Evolutionary conservation across 2,329 filamentous ascomycete genomes (phyloP).

Genomic region (Exophiala calicioides): DNA sequence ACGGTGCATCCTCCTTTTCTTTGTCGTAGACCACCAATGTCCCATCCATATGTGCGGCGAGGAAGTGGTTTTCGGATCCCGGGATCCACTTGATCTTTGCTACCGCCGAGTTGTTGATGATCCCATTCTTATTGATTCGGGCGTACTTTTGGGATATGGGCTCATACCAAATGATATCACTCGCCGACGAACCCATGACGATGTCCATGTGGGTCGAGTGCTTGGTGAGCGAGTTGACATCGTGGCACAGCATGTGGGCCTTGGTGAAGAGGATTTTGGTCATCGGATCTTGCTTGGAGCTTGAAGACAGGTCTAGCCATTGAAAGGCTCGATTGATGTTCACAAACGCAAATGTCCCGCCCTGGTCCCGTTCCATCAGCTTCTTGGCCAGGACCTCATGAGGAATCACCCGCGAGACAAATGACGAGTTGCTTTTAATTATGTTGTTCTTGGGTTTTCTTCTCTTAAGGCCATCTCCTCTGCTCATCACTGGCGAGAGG

Average conservation of each 20-base stretch:
- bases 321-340: slow-evolving; percentile 96
- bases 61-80: slow-evolving; percentile 86
- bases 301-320: slow-evolving; percentile 86
- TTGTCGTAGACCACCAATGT: slow-evolving; percentile 94
- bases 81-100: slow-evolving; percentile 91
- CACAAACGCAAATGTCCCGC: slow-evolving; percentile 86
- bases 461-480: slow-evolving; percentile 70
- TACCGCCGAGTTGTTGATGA: slow-evolving; percentile 82
- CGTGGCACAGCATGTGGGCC: slow-evolving; percentile 91
- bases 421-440: slow-evolving; percentile 97
- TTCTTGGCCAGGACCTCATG: slow-evolving; percentile 80
- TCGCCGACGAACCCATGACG: slow-evolving; percentile 92
- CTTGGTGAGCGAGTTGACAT: slow-evolving; percentile 83
- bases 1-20: slow-evolving; percentile 85
- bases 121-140: slow-evolving; percentile 92
- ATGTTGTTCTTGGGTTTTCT: slow-evolving; percentile 98
- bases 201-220: slow-evolving; percentile 79
- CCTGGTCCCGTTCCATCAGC: slow-evolving; percentile 72
- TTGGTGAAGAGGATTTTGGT: slow-evolving; percentile 97
- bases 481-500: slow-evolving; percentile 62
- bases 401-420: slow-evolving; percentile 93
- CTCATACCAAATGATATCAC: slow-evolving; percentile 98
- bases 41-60: slow-evolving; percentile 90
- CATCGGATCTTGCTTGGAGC: slow-evolving; percentile 73
- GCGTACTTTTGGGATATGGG: slow-evolving; percentile 95